Base-by-base conservation (phyloP, 768 basidiomycete species). In the Mycena amicta region DNA sequence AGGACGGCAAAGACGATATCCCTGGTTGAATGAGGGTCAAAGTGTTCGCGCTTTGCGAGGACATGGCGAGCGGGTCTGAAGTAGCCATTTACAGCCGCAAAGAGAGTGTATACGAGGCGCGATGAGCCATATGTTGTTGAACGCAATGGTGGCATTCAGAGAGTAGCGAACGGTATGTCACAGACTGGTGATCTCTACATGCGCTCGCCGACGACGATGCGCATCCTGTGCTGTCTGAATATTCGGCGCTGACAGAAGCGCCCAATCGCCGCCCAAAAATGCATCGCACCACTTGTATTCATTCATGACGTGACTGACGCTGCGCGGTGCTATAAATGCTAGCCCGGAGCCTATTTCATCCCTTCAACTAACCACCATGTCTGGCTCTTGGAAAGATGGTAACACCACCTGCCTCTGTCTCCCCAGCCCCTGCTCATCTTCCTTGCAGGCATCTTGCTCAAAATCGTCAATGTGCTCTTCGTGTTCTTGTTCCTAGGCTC, bases 401-500 rank as follows among this genome's bases (percentile, higher is more conserved):
- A 85, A 95, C 62, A 11, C 3, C n/a, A 22, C 39, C 28, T 18
- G 3, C 8, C 18, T n/a, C 40, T 26, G 16, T 30, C 18, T 23
- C 23, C 20, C 12, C 20, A 31, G 3, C 28, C 23, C 41, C 50
- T 29, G 37, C 13, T 40, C 26, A 33, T 16, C 39, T 11, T 56
- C 54, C 18, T 18, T 8, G 8, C 33, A 37, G 33, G 33, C 33
- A 33, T 3, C 27, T 8, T 33, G 16, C 27, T 50, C 3, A 51
- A 88, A 86, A 77, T 95, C 67, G 74, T 85, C 61, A 97, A 97
- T 74, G 80, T 96, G 56, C 55, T 93, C 54, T 87, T 90, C 47
- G 96, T 92, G 71, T 81, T 93, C 68, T 70, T 90, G 59, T 93
- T 95, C 75, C 78, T 96, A n/a, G 94, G 92, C 29, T 90, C 89